phyloP scores from a whole-genome alignment of 208 protist species.

The Leishmania tarentolae region DNA sequence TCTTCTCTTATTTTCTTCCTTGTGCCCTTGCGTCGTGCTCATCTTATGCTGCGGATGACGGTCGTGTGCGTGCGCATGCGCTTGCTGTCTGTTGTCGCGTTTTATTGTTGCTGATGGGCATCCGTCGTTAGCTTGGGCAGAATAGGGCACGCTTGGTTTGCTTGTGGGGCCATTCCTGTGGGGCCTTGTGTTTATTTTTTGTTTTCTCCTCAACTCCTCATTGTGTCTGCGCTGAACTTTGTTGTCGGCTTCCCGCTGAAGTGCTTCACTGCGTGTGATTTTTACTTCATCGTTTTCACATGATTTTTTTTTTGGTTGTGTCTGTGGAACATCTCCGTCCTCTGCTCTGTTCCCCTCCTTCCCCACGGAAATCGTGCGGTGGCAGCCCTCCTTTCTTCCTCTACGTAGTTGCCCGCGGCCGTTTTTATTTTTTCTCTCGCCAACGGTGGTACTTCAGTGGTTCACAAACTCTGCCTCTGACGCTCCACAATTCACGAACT shows the following conservation, averaged over 20 bases:
- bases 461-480: too few relatives aligned
- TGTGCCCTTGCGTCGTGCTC: neutral
- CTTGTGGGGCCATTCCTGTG: neutral
- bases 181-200: neutral
- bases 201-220: neutral
- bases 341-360: neutral
- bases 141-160: too few relatives aligned
- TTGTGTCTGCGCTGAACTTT: neutral
- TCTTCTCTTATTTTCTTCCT: neutral
- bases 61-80: neutral
- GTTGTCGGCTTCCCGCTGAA: constrained; percentile 5
- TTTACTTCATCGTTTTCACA: constrained; percentile 7
- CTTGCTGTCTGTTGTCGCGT: neutral
- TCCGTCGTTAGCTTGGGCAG: neutral
- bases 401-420: neutral
- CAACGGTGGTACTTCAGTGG: neutral
- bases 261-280: neutral
- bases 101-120: neutral
- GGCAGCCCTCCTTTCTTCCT: neutral
- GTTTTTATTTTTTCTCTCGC: constrained; percentile 8
- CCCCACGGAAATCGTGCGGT: neutral
- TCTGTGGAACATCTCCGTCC: neutral
- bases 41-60: neutral
- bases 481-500: neutral
- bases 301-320: neutral